These are phyloP conservation scores for Globisporangium paroecandrum DNA, from an alignment of 352 stramenopile genomes.

Conservation along the genomic window DNA sequence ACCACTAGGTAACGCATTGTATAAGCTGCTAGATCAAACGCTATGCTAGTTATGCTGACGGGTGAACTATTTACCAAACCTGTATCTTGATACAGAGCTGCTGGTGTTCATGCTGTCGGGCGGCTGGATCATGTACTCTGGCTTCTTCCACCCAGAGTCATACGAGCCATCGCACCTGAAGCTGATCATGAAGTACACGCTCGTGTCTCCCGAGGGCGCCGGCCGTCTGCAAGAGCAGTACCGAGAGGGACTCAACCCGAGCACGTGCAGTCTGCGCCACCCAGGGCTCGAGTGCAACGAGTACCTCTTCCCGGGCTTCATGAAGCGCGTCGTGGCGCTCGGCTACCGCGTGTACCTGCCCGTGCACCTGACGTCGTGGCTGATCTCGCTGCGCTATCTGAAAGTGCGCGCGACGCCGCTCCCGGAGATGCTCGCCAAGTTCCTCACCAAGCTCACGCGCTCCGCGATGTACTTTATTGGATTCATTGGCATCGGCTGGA, in stretches of 20 bases:
- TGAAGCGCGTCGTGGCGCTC: constrained; percentile 32
- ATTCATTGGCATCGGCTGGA: constrained; percentile 55
- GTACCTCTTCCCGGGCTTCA: constrained; percentile 39
- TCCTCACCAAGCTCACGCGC: constrained; percentile 37
- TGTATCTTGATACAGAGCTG: constrained; percentile 30
- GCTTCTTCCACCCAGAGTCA: constrained; percentile 55
- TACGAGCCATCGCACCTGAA: constrained; percentile 53
- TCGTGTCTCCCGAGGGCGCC: constrained; percentile 33
- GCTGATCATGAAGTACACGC: constrained; percentile 60
- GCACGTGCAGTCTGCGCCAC: constrained; percentile 45
- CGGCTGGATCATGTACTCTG: constrained; percentile 63
- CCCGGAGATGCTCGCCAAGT: constrained; percentile 23
- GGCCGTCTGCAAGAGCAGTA: constrained; percentile 39
- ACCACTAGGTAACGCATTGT: constrained; percentile 19
- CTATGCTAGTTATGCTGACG: background rate
- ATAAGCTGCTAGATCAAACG: background rate
- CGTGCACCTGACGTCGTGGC: constrained; percentile 51
- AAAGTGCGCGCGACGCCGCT: constrained; percentile 36
- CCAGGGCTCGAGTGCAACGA: constrained; percentile 32
- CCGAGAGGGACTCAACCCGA: constrained; percentile 40
- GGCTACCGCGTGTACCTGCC: constrained; percentile 52
- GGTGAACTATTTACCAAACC: background rate
- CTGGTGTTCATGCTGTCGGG: constrained; percentile 43
- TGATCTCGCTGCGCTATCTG: constrained; percentile 38
- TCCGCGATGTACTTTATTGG: constrained; percentile 51